phyloP scores from a whole-genome alignment of 1,284 basidiomycete species.

The Mycosarcoma mackinlayi region DNA sequence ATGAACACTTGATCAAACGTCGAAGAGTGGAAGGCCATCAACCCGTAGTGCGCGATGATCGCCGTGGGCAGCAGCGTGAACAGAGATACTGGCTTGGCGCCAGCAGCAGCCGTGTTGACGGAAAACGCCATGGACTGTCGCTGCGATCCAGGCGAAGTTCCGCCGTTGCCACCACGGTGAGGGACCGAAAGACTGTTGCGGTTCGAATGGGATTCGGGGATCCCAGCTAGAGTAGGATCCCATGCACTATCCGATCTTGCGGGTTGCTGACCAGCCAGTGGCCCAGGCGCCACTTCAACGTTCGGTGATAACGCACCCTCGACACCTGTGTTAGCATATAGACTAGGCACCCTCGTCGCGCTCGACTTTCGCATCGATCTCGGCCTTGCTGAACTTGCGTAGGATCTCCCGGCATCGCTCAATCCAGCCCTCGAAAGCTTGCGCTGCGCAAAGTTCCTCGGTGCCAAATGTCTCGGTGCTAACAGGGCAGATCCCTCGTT shows the following conservation, averaged over 20 bases:
- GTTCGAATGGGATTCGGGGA: conserved; percentile 52
- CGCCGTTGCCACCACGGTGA: not conserved
- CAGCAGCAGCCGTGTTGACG: not conserved
- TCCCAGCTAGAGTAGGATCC: conserved; percentile 60
- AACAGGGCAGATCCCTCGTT: conserved; percentile 40
- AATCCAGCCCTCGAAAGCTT: conserved; percentile 37
- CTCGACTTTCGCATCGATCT: conserved; percentile 44
- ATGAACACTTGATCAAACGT: conserved; percentile 69
- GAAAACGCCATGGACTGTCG: conserved; percentile 14
- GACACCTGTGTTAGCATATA: conserved; percentile 60
- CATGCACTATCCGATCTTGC: conserved; percentile 35
- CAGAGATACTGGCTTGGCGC: conserved; percentile 23
- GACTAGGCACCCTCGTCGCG: conserved; percentile 45
- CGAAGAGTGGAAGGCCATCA: conserved; percentile 65
- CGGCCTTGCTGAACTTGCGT: conserved; percentile 16
- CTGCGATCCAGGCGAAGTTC: conserved; percentile 16
- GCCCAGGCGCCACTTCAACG: conserved; percentile 3
- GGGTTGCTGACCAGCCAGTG: not conserved
- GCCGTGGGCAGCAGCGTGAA: conserved; percentile 60
- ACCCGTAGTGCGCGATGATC: conserved; percentile 66
- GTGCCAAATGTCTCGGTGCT: conserved; percentile 54
- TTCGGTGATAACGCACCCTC: conserved; percentile 39
- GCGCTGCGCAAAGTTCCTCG: conserved; percentile 62
- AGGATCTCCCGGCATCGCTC: conserved; percentile 36
- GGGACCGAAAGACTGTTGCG: conserved; percentile 32